Evolutionary conservation across 768 basidiomycete genomes (phyloP).

Genomic region (Suillus tomentosus): DNA sequence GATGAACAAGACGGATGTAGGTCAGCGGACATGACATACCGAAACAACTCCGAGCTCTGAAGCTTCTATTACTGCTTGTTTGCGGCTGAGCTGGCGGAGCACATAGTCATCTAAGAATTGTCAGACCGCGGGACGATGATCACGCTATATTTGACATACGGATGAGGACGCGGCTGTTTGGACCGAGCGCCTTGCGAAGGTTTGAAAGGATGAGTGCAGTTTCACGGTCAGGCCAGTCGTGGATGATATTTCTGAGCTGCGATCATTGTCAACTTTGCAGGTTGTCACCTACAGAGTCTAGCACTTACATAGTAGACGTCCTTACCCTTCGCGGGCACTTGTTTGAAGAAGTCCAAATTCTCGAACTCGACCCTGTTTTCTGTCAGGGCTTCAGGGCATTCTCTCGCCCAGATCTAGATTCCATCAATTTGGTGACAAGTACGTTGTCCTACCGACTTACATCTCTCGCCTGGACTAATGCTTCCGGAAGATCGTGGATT

Average conservation of each 20-base stretch:
- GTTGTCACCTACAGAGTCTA: neutral
- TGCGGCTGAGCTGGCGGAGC: conserved; percentile 14
- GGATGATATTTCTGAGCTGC: conserved; percentile 27
- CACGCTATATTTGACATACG: too few relatives aligned
- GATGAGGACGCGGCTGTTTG: too few relatives aligned
- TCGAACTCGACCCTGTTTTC: conserved; percentile 30
- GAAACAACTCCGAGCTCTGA: conserved; percentile 15
- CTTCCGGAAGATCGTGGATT: conserved; percentile 34
- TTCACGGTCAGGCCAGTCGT: conserved; percentile 23
- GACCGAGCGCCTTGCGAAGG: too few relatives aligned
- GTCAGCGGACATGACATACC: conserved; percentile 11
- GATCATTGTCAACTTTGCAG: neutral
- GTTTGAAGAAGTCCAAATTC: conserved; percentile 32
- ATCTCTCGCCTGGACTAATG: conserved; percentile 22
- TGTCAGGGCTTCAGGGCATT: conserved; percentile 27
- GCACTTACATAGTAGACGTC: conserved; percentile 38
- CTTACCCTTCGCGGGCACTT: conserved; percentile 26
- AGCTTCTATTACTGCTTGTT: conserved; percentile 18
- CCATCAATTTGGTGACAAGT: conserved; percentile 5
- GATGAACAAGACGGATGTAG: neutral
- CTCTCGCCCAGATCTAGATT: conserved; percentile 25
- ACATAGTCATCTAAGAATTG: too few relatives aligned
- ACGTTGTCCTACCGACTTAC: conserved; percentile 5
- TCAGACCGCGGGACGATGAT: too few relatives aligned
- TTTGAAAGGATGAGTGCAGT: too few relatives aligned